Conservation (phyloP, 768 basidiomycete genomes). For the Tulasnella calospora region DNA sequence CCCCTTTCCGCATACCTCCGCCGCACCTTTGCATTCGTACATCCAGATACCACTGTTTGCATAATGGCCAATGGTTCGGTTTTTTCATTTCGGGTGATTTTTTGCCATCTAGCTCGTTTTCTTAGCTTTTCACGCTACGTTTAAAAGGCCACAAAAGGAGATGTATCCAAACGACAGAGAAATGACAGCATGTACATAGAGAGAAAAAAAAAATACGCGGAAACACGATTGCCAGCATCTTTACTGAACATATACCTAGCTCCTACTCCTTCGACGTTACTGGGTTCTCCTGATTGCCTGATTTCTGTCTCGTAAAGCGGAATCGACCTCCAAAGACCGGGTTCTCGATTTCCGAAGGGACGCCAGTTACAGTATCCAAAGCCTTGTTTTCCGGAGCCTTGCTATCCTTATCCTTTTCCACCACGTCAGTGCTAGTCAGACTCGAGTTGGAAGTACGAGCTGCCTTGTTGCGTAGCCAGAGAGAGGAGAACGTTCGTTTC, state of each 20-base stretch:
- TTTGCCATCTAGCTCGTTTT: not conserved
- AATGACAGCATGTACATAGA: conserved; percentile 12
- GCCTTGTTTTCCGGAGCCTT: conserved; percentile 19
- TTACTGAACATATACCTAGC: not conserved
- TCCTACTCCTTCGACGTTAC: not conserved
- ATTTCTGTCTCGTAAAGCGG: not conserved
- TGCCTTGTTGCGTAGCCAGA: conserved; percentile 20
- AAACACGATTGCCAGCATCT: conserved; percentile 5
- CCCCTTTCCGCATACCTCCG: conserved; percentile 3
- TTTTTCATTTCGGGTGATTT: not conserved
- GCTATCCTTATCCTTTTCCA: conserved; percentile 40
- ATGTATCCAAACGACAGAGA: conserved; percentile 9
- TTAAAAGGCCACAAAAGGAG: not conserved
- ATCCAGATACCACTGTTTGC: conserved; percentile 5
- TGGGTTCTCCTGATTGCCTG: not conserved
- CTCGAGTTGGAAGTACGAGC: not conserved
- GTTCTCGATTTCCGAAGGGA: not conserved
- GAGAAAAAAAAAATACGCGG: not conserved
- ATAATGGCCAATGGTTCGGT: not conserved
- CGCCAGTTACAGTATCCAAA: not conserved
- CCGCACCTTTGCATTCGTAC: conserved; percentile 7
- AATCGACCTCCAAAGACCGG: not conserved
- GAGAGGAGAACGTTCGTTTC: conserved; percentile 20
- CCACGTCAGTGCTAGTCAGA: conserved; percentile 32
- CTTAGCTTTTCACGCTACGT: not conserved